These are phyloP conservation scores for Jamesozyma piceae DNA, from an alignment of 805 yeast genomes.

Conservation along the genomic window DNA sequence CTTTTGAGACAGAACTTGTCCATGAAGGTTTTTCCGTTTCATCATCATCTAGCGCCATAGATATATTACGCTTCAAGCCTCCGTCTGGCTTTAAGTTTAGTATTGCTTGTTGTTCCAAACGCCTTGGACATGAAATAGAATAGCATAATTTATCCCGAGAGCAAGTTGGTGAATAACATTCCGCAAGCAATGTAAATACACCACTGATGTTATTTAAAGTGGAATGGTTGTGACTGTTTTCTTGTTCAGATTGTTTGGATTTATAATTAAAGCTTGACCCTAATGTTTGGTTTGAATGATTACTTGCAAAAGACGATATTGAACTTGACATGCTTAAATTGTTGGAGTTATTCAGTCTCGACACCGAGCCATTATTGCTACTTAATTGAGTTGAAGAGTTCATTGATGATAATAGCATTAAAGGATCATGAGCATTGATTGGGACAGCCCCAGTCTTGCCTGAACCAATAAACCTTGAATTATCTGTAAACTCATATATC, in stretches of 20 bases:
- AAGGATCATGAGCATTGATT: slow-evolving; percentile 22
- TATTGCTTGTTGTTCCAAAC: slow-evolving; percentile 92
- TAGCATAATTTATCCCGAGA: slow-evolving; percentile 81
- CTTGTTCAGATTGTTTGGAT: background rate
- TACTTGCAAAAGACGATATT: slow-evolving; percentile 8
- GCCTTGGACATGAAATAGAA: slow-evolving; percentile 91
- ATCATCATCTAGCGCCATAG: slow-evolving; percentile 28
- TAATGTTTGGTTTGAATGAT: slow-evolving; percentile 1
- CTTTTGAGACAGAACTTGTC: slow-evolving; percentile 85
- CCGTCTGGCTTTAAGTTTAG: slow-evolving; percentile 82
- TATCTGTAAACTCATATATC: slow-evolving; percentile 69
- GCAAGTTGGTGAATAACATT: slow-evolving; percentile 96
- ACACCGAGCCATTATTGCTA: background rate
- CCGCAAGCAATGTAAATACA: slow-evolving; percentile 83
- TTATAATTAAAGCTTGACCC: background rate
- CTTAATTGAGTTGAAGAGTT: slow-evolving; percentile 8
- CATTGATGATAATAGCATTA: slow-evolving; percentile 16
- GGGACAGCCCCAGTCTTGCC: slow-evolving; percentile 17
- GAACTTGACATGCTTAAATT: slow-evolving; percentile 10
- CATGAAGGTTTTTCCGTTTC: slow-evolving; percentile 79
- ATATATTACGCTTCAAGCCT: slow-evolving; percentile 58
- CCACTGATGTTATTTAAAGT: slow-evolving; percentile 47
- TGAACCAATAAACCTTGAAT: slow-evolving; percentile 23
- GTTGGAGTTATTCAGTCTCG: background rate
- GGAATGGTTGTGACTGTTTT: slow-evolving; percentile 2